Evolutionary conservation across 305 asterid species (phyloP).

Genomic region (Fraxinus dipetala): DNA sequence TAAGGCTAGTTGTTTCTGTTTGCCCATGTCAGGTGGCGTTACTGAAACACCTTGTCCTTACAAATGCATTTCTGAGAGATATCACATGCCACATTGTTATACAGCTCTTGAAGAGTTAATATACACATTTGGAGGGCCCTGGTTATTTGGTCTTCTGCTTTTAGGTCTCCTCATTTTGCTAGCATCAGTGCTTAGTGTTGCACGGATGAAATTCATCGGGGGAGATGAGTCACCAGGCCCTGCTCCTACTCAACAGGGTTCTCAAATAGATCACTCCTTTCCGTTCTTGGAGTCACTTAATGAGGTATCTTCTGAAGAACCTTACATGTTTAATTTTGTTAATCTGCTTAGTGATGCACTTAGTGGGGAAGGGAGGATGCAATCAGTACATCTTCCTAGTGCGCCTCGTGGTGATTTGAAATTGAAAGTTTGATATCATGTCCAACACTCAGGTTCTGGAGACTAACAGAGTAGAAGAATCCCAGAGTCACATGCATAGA

Average conservation of each 20-base stretch:
- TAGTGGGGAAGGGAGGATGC: conserved; percentile 5
- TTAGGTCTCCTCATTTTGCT: conserved; percentile 81
- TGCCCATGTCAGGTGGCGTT: conserved; percentile 70
- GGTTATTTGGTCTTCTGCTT: conserved; percentile 91
- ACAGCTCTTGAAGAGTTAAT: conserved; percentile 96
- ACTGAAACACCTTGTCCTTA: conserved; percentile 94
- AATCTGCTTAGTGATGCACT: background rate
- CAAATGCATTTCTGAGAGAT: conserved; percentile 83
- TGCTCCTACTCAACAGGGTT: conserved; percentile 88
- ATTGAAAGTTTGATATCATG: conserved; percentile 20
- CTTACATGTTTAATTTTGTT: conserved; percentile 7
- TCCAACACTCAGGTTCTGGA: conserved; percentile 76
- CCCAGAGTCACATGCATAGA: conserved; percentile 92
- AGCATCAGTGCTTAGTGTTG: conserved; percentile 92
- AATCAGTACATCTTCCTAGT: conserved; percentile 15
- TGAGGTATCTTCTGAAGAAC: conserved; percentile 53
- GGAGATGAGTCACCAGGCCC: conserved; percentile 83
- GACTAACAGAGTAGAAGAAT: conserved; percentile 94
- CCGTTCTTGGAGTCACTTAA: conserved; percentile 97
- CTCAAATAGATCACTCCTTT: conserved; percentile 93
- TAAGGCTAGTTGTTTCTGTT: conserved; percentile 22
- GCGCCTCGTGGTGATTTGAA: conserved; percentile 10
- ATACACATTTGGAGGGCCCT: conserved; percentile 98
- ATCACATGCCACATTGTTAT: conserved; percentile 94
- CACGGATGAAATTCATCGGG: conserved; percentile 93